A percentile compares a stretch with the other conserved stretches of the same genome.
phyloP scores from a whole-genome alignment of 495 filamentous ascomycete species.

The Aspergillus asperescens region DNA sequence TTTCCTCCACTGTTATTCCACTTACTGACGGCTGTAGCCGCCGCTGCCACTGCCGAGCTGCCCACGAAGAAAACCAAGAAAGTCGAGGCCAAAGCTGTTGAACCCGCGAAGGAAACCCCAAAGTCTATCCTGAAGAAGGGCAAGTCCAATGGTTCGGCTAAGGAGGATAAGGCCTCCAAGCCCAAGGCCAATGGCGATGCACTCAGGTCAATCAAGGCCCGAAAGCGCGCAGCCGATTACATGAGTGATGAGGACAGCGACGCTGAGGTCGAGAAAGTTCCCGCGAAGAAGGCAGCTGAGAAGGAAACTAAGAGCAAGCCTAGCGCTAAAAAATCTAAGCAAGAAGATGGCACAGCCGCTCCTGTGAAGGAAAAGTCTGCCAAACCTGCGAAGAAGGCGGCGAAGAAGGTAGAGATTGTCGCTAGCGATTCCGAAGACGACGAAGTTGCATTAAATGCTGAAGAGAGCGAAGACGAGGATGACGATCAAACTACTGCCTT shows the following conservation, averaged over 20 bases:
- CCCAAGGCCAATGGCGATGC: conserved; percentile 35
- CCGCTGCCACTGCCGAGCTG: conserved; percentile 45
- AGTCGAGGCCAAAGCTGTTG: conserved; percentile 32
- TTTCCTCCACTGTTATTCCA: not conserved
- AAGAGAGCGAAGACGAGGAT: conserved; percentile 37
- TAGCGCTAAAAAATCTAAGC: conserved; percentile 38
- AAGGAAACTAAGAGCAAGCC: conserved; percentile 24
- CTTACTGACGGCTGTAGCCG: conserved; percentile 24
- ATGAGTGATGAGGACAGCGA: conserved; percentile 39
- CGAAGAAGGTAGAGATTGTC: conserved; percentile 28
- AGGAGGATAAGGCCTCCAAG: conserved; percentile 22
- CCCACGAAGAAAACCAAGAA: conserved; percentile 57
- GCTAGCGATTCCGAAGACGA: conserved; percentile 30
- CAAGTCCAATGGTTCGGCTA: conserved; percentile 17
- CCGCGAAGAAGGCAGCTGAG: conserved; percentile 18
- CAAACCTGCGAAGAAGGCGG: conserved; percentile 26
- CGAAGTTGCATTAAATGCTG: conserved; percentile 25
- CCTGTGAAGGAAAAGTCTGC: conserved; percentile 32
- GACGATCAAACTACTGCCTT: conserved; percentile 67
- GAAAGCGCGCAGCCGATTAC: conserved; percentile 54
- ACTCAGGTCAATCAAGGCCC: conserved; percentile 38
- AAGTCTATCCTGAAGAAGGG: conserved; percentile 41
- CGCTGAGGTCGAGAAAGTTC: conserved; percentile 20
- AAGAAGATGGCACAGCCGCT: conserved; percentile 29
- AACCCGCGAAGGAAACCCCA: conserved; percentile 26